Evolutionary conservation across 768 basidiomycete species (phyloP).

Genomic region (Leccinum disarticulatum): DNA sequence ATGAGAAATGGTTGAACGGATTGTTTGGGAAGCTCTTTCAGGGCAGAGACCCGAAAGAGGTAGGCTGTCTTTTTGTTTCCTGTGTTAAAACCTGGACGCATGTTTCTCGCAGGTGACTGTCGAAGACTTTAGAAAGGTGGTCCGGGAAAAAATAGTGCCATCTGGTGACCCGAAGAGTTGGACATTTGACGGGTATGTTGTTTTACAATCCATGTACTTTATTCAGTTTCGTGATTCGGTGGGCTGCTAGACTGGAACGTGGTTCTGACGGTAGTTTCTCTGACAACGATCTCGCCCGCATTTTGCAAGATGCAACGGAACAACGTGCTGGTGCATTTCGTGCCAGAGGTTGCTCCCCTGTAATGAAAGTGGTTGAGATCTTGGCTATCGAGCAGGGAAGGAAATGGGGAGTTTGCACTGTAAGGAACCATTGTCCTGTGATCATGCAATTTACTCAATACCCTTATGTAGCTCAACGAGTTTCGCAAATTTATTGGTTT

Average conservation of each 20-base stretch:
- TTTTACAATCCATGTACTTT: background rate
- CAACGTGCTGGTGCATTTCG: constrained; percentile 59
- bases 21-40: constrained; percentile 47
- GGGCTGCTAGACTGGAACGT: constrained; percentile 46
- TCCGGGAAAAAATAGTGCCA: constrained; percentile 14
- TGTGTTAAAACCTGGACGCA: background rate
- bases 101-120: constrained; percentile 17
- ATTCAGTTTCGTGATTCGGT: background rate
- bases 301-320: constrained; percentile 63
- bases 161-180: constrained; percentile 40
- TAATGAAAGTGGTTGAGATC: constrained; percentile 65
- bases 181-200: constrained; percentile 50
- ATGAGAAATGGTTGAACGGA: constrained; percentile 54
- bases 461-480: constrained; percentile 53
- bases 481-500: constrained; percentile 72
- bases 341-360: constrained; percentile 68
- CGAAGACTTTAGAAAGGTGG: constrained; percentile 18
- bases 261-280: constrained; percentile 53
- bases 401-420: constrained; percentile 72
- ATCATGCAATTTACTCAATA: background rate
- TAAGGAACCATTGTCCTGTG: constrained; percentile 30
- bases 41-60: constrained; percentile 40
- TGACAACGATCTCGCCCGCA: constrained; percentile 59
- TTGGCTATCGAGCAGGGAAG: constrained; percentile 67
- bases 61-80: constrained; percentile 19